Evolutionary conservation across 163 green algal genomes (phyloP).

Genomic region (Volvox carteri): DNA sequence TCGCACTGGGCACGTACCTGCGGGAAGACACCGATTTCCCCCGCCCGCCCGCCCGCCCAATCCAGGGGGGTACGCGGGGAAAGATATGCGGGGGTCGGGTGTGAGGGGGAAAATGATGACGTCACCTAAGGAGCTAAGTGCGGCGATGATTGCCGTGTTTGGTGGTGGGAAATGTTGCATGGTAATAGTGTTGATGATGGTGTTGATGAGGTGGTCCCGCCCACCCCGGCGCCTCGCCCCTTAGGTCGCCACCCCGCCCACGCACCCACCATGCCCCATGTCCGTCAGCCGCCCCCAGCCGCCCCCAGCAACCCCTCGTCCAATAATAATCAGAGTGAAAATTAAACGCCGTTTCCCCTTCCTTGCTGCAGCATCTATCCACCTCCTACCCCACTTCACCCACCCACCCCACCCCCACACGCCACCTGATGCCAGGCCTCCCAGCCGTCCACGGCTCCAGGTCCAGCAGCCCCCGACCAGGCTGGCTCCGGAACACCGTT

Average conservation of each 20-base stretch:
- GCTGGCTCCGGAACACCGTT: neutral
- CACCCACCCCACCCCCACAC: neutral
- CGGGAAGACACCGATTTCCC: neutral
- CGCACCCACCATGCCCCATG: neutral
- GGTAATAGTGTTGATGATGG: neutral
- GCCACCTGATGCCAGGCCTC: constrained; percentile 84
- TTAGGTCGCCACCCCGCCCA: neutral
- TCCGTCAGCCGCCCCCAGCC: neutral
- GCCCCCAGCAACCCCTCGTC: too few species aligned
- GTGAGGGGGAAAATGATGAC: neutral
- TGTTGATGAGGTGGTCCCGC: neutral
- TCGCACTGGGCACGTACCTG: constrained; percentile 80
- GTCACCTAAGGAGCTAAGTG: too few species aligned
- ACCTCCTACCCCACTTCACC: neutral
- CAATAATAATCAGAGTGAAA: too few species aligned
- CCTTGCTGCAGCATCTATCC: too few species aligned
- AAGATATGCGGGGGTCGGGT: neutral
- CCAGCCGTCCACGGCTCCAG: constrained; percentile 75
- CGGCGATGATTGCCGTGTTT: too few species aligned
- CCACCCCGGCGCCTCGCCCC: neutral
- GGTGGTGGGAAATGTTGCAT: too few species aligned
- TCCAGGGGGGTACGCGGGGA: neutral
- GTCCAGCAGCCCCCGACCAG: neutral
- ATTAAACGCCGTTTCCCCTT: too few species aligned
- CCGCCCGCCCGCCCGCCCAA: too few species aligned